Conservation (phyloP, 2,329 filamentous ascomycete species). For the Ceratocystis papillata region DNA sequence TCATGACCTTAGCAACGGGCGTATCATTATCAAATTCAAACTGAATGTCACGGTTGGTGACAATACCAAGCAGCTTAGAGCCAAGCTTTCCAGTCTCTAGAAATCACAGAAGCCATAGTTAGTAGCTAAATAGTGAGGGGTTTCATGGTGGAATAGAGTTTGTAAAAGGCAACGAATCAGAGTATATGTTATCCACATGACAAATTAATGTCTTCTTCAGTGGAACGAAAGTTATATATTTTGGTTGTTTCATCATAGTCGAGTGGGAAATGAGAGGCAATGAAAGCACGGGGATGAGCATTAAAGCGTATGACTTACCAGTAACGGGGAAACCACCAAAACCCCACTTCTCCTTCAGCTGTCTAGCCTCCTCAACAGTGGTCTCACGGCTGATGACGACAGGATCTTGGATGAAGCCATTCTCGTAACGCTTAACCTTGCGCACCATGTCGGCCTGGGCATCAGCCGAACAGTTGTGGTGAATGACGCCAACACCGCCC, state of each 20-base stretch:
- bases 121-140: slow-evolving; percentile 11
- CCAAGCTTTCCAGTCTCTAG: slow-evolving; percentile 83
- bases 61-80: slow-evolving; percentile 92
- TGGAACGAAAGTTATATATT: slow-evolving; percentile 99
- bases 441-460: slow-evolving; percentile 97
- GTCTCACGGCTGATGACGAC: slow-evolving; percentile 80
- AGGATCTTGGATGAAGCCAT: slow-evolving; percentile 95
- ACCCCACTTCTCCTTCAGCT: slow-evolving; percentile 93
- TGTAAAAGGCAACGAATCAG: slow-evolving; percentile 24
- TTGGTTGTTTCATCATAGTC: slow-evolving; percentile 67
- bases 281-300: slow-evolving; percentile 7
- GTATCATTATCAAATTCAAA: slow-evolving; percentile 69
- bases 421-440: slow-evolving; percentile 98
- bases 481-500: slow-evolving; percentile 84
- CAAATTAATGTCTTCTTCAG: slow-evolving; percentile 67
- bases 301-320: slow-evolving; percentile 52
- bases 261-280: background rate
- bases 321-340: slow-evolving; percentile 98
- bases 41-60: slow-evolving; percentile 95
- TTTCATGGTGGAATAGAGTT: slow-evolving; percentile 38
- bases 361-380: slow-evolving; percentile 82
- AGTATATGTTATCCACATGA: slow-evolving; percentile 57
- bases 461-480: slow-evolving; percentile 98
- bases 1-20: slow-evolving; percentile 83
- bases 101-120: slow-evolving; percentile 19